Percentiles rank a stretch among this genome's conserved stretches.
These are phyloP conservation scores for Verticillium nonalfalfae DNA, from an alignment of 2,329 filamentous ascomycete genomes.

Conservation along the genomic window DNA sequence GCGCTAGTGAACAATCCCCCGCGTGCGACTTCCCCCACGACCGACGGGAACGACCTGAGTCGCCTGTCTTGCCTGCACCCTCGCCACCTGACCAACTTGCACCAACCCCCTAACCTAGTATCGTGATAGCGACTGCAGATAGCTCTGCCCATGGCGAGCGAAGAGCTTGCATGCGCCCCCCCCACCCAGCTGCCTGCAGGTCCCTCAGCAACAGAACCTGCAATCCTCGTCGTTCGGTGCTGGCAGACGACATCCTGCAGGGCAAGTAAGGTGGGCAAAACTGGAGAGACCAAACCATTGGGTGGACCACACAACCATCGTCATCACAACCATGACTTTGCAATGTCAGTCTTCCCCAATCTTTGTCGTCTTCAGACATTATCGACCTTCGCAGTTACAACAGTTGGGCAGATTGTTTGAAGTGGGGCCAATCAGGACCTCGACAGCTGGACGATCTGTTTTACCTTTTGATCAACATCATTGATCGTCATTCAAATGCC, in stretches of 20 bases:
- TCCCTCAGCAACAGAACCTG: background rate
- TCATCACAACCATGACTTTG: background rate
- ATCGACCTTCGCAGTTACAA: background rate
- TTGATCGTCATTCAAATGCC: background rate
- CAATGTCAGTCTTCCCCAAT: background rate
- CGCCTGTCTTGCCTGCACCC: background rate
- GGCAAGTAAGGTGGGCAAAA: background rate
- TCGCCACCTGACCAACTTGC: background rate
- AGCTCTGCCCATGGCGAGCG: background rate
- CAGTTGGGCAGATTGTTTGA: background rate
- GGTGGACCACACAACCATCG: background rate
- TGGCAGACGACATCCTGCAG: background rate
- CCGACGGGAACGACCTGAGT: background rate
- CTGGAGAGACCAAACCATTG: background rate
- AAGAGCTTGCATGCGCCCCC: background rate
- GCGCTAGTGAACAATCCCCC: background rate
- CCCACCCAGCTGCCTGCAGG: background rate
- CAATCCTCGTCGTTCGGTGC: background rate
- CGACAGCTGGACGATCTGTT: background rate
- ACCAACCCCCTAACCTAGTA: background rate
- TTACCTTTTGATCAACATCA: background rate
- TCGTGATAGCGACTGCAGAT: background rate
- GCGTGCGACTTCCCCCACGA: background rate
- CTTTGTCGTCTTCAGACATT: background rate
- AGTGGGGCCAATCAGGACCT: background rate